Evolutionary conservation across 2,329 filamentous ascomycete genomes (phyloP), one percentile per base, ranked within the genome.

Genomic region (Xylariaceae sp.): DNA sequence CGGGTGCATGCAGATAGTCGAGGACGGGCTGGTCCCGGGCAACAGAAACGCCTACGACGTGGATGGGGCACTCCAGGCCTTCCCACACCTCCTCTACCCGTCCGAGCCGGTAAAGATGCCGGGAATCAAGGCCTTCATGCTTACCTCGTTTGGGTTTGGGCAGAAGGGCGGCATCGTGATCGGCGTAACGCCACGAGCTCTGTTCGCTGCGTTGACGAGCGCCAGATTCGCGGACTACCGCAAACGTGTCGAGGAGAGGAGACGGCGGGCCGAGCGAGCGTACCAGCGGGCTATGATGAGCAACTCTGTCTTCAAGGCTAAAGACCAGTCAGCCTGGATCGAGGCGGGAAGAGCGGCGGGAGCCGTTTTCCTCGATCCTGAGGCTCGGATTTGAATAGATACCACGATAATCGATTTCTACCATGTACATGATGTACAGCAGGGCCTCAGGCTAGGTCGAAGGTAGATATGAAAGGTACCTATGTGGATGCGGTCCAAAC

Each of bases 1-100:
- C 73, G 92, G 92, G 50, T 92, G 87, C 64, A 71, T 98, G 62
- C 92, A 98, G 65, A 88, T 96, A 31, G 78, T 98, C 55, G 94
- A 97, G 73, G 83, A 77, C 35, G 92, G 92, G 59, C 73, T 98
- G 34, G 90, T 98, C 16, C 92, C 92, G 11, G 92, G 92, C 44
- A 98, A 98, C 71, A 85, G 89, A 58, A 98, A 98, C 56, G 92
- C 92, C 36, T 94, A 98, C 71, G 98, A 98, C 53, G 81, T 98
- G 38, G 92, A 98, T 62, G 80, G 89, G 61, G 75, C 89, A 53
- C 94, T 98, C 85, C 90, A 97, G 74, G 78, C 96, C 63, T 98
- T 92, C 54, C 92, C 98, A 62, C 85, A 95, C 69, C 94, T 98
- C 53, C 86, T 97, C 49, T 98, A 96, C 68, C 92, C 92, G 32